Evolutionary conservation across 2,329 filamentous ascomycete genomes (phyloP).

Genomic region (Lasiodiplodia hormozganensis): DNA sequence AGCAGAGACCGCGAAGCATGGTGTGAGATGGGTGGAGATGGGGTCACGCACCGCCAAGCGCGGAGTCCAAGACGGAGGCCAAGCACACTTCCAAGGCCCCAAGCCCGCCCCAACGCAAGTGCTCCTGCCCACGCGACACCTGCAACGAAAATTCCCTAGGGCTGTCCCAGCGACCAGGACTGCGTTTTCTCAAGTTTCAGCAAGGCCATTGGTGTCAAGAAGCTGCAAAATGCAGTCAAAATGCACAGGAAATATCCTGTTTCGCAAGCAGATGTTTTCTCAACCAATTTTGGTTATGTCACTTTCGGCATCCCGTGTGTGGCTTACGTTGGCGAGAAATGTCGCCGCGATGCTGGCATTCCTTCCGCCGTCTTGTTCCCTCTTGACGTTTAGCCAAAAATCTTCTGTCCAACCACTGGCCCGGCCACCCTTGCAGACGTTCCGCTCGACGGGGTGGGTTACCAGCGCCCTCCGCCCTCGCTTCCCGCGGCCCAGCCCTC

Average conservation of each 20-base stretch:
- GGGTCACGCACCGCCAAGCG: conserved; percentile 18
- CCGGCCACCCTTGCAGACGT: neutral
- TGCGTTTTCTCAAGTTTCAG: neutral
- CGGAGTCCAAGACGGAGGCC: conserved; percentile 26
- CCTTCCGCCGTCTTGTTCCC: conserved; percentile 7
- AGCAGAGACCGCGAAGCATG: neutral
- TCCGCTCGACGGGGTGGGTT: neutral
- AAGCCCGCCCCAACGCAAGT: conserved; percentile 12
- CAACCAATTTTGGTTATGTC: neutral
- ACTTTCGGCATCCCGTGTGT: neutral
- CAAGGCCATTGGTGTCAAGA: neutral
- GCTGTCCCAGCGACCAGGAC: neutral
- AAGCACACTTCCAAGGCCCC: conserved; percentile 15
- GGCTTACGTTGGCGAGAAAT: neutral
- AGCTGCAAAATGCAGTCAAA: too few species aligned
- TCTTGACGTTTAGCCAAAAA: conserved; percentile 8
- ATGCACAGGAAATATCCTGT: neutral
- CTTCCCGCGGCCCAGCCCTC: neutral
- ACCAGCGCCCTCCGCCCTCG: neutral
- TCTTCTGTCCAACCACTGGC: neutral
- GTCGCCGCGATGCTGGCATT: neutral
- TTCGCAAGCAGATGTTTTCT: neutral
- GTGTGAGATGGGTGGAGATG: neutral
- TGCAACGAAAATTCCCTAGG: neutral
- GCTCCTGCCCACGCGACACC: conserved; percentile 2